These are phyloP conservation scores for Sporisorium iseilematis-ciliati DNA, from an alignment of 1,284 basidiomycete species.

Conservation along the genomic window DNA sequence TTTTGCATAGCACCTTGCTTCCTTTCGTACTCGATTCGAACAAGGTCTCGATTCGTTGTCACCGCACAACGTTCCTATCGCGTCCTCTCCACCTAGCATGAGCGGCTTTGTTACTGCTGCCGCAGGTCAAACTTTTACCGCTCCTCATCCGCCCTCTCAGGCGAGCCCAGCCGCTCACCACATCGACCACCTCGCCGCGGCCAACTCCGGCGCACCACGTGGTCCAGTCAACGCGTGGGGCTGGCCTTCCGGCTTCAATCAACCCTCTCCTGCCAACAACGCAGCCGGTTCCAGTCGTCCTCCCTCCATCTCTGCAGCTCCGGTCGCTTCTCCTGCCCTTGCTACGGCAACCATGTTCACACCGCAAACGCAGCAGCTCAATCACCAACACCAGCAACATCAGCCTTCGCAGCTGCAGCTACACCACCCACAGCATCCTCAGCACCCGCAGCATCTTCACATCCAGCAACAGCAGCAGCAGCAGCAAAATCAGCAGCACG, in stretches of 20 bases:
- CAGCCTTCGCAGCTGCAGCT: slow-evolving; percentile 32
- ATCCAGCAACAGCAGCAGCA: slow-evolving; percentile 27
- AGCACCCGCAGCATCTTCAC: slow-evolving; percentile 37
- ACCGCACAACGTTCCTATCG: neutral
- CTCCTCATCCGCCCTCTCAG: slow-evolving; percentile 29
- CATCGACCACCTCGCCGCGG: slow-evolving; percentile 23
- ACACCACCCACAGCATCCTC: slow-evolving; percentile 32
- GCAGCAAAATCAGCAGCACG: slow-evolving; percentile 23
- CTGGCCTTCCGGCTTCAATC: slow-evolving; percentile 53
- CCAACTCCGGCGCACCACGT: slow-evolving; percentile 22
- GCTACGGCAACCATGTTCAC: slow-evolving; percentile 40
- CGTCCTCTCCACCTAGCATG: slow-evolving; percentile 37
- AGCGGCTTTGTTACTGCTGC: slow-evolving; percentile 51
- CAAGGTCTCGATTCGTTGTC: slow-evolving; percentile 20
- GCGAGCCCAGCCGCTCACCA: slow-evolving; percentile 28
- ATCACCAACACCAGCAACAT: slow-evolving; percentile 29
- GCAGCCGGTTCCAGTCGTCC: slow-evolving; percentile 29
- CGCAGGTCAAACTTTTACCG: slow-evolving; percentile 36
- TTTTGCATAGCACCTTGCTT: slow-evolving; percentile 8
- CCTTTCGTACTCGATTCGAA: slow-evolving; percentile 5
- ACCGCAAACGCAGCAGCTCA: slow-evolving; percentile 31
- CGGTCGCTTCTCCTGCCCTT: slow-evolving; percentile 32
- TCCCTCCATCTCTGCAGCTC: slow-evolving; percentile 18
- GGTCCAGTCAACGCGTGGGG: slow-evolving; percentile 57
- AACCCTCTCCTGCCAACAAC: slow-evolving; percentile 35